Conservation (phyloP, 495 filamentous ascomycete genomes). For the Penicillium antarcticum region DNA sequence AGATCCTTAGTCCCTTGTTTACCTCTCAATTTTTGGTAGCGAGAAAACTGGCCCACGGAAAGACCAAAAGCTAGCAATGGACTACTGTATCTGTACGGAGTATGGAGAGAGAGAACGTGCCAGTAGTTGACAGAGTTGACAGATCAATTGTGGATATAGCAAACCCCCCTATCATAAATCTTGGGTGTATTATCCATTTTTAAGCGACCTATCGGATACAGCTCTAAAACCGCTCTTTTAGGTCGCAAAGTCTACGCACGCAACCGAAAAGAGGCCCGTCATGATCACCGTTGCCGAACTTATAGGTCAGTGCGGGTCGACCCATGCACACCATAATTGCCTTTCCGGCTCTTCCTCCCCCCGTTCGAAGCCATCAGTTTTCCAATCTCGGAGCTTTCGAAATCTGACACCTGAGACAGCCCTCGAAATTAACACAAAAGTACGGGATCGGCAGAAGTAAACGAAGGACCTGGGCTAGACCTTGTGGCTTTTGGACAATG, state of each 20-base stretch:
- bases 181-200: background rate
- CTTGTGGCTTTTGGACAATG: background rate
- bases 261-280: conserved; percentile 11
- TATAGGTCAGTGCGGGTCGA: conserved; percentile 24
- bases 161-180: background rate
- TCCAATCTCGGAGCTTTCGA: conserved; percentile 10
- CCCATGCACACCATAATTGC: conserved; percentile 27
- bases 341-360: conserved; percentile 7
- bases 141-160: conserved; percentile 4
- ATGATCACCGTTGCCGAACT: conserved; percentile 20
- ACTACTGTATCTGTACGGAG: background rate
- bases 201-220: conserved; percentile 20
- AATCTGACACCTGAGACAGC: conserved; percentile 8
- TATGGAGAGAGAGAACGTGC: conserved; percentile 1
- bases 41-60: conserved; percentile 5
- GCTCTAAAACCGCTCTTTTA: conserved; percentile 1
- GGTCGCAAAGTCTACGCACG: conserved; percentile 15
- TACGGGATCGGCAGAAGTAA: conserved; percentile 1
- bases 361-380: conserved; percentile 20
- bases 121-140: conserved; percentile 6
- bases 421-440: background rate
- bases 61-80: background rate
- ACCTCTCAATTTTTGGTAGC: conserved; percentile 21
- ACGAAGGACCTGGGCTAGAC: conserved; percentile 1
- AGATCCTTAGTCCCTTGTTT: conserved; percentile 9